Conservation (phyloP, 1,284 basidiomycete species). For the Heterobasidion parviporum region DNA sequence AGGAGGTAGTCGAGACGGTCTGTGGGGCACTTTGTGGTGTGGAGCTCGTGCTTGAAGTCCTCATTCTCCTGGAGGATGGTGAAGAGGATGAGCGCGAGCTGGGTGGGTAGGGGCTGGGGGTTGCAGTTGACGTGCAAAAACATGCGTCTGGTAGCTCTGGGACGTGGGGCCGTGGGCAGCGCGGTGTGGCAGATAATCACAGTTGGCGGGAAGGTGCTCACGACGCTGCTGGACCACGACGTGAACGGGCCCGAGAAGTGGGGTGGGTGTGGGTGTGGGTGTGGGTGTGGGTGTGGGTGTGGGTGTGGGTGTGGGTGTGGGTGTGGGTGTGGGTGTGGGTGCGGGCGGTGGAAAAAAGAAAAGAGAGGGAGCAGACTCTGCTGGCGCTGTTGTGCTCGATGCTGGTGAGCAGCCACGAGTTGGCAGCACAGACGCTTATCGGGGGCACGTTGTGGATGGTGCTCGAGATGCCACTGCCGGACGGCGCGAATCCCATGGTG, state of each 20-base stretch:
- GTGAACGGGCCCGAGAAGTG: no score
- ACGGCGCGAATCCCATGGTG: no score
- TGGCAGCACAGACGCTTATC: conserved; percentile 86
- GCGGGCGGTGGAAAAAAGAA: not conserved
- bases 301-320: conserved; percentile 12
- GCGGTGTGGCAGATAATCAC: conserved; percentile 57
- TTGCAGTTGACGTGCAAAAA: no score
- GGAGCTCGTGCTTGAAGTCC: not conserved
- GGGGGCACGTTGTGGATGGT: conserved; percentile 85
- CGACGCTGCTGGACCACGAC: conserved; percentile 88
- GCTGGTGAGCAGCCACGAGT: conserved; percentile 71
- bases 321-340: no score
- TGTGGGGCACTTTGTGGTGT: no score
- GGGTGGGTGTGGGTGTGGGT: no score
- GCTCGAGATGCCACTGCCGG: conserved; percentile 58
- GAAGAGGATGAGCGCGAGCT: not conserved
- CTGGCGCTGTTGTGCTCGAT: conserved; percentile 71
- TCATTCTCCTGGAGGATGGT: not conserved
- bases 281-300: conserved; percentile 54
- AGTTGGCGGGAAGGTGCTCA: conserved; percentile 83
- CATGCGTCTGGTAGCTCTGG: no score
- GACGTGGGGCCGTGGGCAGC: no score
- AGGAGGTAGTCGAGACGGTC: no score
- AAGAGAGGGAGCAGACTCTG: conserved; percentile 52
- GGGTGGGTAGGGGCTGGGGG: not conserved